Conservation (phyloP, 257 asterid genomes). For the Cordia subcordata region DNA sequence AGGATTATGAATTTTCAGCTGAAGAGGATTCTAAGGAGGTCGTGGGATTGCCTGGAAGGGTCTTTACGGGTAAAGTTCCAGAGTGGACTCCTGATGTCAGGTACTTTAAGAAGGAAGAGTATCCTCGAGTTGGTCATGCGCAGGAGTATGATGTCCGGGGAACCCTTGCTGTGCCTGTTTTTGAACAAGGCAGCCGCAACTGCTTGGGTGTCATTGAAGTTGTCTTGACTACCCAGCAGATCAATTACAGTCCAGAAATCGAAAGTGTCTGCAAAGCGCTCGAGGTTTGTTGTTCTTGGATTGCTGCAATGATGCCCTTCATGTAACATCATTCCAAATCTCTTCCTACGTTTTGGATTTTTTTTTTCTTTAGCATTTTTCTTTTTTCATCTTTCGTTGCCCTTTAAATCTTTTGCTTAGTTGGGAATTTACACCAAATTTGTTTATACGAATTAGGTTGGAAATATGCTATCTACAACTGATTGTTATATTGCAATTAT, state of each 20-base stretch:
- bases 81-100: slow-evolving; percentile 98
- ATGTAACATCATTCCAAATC: background rate
- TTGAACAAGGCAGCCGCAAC: slow-evolving; percentile 69
- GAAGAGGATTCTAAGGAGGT: slow-evolving; percentile 60
- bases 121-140: slow-evolving; percentile 69
- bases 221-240: slow-evolving; percentile 73
- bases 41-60: slow-evolving; percentile 86
- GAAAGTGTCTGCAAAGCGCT: slow-evolving; percentile 91
- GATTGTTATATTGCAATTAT: too few species aligned
- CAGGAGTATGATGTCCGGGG: slow-evolving; percentile 76
- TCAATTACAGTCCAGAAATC: slow-evolving; percentile 71
- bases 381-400: too few species aligned
- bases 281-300: slow-evolving; percentile 44
- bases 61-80: slow-evolving; percentile 62
- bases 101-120: slow-evolving; percentile 70
- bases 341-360: background rate
- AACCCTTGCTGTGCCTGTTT: slow-evolving; percentile 80
- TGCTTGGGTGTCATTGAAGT: slow-evolving; percentile 94
- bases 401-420: too few species aligned
- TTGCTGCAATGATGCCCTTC: background rate
- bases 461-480: too few species aligned
- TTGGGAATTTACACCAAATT: too few species aligned
- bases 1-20: slow-evolving; percentile 58
- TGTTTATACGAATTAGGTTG: too few species aligned
- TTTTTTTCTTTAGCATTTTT: background rate